Base-by-base conservation (phyloP, 345 rosid species). In the Brassica napus region DNA sequence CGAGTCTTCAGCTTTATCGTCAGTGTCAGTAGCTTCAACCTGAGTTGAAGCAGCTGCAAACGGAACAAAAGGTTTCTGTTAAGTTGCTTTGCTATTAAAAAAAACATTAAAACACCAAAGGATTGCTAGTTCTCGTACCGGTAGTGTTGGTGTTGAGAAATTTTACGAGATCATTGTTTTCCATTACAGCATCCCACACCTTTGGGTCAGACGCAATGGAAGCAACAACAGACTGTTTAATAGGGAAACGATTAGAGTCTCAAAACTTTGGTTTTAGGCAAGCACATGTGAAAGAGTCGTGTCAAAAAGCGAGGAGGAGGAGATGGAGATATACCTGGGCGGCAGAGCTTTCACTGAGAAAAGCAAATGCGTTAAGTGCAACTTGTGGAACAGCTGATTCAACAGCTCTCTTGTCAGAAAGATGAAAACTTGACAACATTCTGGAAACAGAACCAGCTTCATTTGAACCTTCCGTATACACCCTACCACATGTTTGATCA, bases 131-230 rank as follows among this genome's bases (percentile, higher is more conserved):
- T 55, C 62, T 87, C 47, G 47, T 39, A 39, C 47, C 47, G 47
- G 12, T 59, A 59, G 49, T 87, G 34, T 85, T 86, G 64, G 87
- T 84, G 74, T 69, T 75, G 39, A 90, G 68, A 68, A 86, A 89
- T 9, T 77, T 83, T 68, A 68, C 62, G 65, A 90, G 86, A 2
- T 78, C 86, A 8, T 80, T 84, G 80, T 90, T 92, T 49, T 84
- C 74, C 82, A 84, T 54, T 15, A 88, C 87, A 47, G 94, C 92
- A 73, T 79, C 79, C 97, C 93, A 92, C 39, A 92, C 94, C 0
- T 87, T 82, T 12, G 86, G 94, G 61, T 93, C 98, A 54, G 74
- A 32, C 4, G 90, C 97, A 81, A 93, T 73, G 26, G 95, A 89
- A 62, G 92, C 92, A 85, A 93, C 93, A 69, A 91, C 87, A 85